Base-by-base conservation (phyloP, 495 filamentous ascomycete species). In the Tuber magnatum region DNA sequence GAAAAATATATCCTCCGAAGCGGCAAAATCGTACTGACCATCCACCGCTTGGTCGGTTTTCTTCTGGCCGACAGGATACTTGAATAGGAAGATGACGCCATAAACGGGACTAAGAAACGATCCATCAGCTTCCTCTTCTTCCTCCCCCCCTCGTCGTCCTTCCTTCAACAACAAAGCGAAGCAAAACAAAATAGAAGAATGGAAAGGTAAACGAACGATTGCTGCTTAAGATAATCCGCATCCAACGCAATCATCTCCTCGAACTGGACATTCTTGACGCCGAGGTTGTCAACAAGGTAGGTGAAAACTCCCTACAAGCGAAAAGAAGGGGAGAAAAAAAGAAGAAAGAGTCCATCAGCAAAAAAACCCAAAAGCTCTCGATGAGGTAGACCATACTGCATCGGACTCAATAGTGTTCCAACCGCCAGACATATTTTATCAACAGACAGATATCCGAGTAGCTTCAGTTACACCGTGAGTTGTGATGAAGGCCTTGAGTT, bases 61-160 rank as follows among this genome's bases (percentile, higher is more conserved):
- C 72, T 88, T 88, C 74, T 89, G 86, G 83, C 92, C 91, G 68
- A 91, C 92, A 38, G 91, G 93, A 86, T 92, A 99, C 86, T 97
- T 98, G 90, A 99, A 99, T 83, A 99, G 93, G 86, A 99, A 98
- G 83, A 99, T 97, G 78, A 98, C 94, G 83, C 95, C 95, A 86
- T 98, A 97, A 77, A 97, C 89, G 65, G 93, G 92, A 77, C 92
- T 91, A 44, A 77, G 38, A 32, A 71, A 14, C 28, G 28, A 71
- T 44, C 28, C 0, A 41, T 71, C 35, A 71, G 35, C 69, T 38
- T 42, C 69, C 6, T 28, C 46, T 24, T 6, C 46, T 24, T 7
- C 7, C 6, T 3, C 39, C 39, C 46, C 20, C 8, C 46, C 46
- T 4, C 65, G n/a, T n/a, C n/a, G n/a, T n/a, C n/a, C n/a, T 14